Evolutionary conservation across 2,329 filamentous ascomycete genomes (phyloP), one percentile per base, ranked within the genome.

Genomic region (Ceratocystis harringtonii): DNA sequence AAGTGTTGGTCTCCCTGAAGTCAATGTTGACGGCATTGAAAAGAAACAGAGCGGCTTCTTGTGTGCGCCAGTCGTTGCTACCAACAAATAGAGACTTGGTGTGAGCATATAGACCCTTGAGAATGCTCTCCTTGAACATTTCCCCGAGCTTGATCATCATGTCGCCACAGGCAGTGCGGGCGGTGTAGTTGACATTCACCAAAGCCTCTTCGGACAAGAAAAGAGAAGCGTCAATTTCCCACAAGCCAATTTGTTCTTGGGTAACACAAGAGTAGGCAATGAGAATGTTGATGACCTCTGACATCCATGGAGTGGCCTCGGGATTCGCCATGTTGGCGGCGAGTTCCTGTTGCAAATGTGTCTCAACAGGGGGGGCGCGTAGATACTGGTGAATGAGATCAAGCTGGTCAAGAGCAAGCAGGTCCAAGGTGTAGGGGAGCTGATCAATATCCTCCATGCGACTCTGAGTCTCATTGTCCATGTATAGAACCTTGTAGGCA

Each of bases 211-310:
- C 94, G 0, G 91, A 92, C 60, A 99, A 80, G 75, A 95, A 99
- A 1, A 99, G 82, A 67, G 95, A 97, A 70, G 95, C 88, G 74
- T 99, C 94, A 68, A 96, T 90, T 70, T 96, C 90, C 94, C 94
- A 99, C 8, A 99, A 77, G 6, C 89, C 90, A 76, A 96, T 90
- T 72, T 97, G 94, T 74, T 99, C 94, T 32, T 84, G 86, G 1
- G 89, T 92, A 70, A 99, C 95, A 69, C 92, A 90, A 12, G 91
- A 87, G 75, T 95, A 97, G 1, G 86, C 84, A 22, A 91, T 85
- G 8, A 91, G 84, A 69, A 96, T 81, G 73, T 88, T 89, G 84
- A 96, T 88, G 22, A 96, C 85, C 71, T 96, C 89, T 43, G 88
- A 81, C 69, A 96, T 81, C 92, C 92, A 97, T 6, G 85, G 84